Evolutionary conservation across 2,329 filamentous ascomycete species (phyloP), one percentile per base, ranked within the genome.

Genomic region (Talaromyces marneffei): DNA sequence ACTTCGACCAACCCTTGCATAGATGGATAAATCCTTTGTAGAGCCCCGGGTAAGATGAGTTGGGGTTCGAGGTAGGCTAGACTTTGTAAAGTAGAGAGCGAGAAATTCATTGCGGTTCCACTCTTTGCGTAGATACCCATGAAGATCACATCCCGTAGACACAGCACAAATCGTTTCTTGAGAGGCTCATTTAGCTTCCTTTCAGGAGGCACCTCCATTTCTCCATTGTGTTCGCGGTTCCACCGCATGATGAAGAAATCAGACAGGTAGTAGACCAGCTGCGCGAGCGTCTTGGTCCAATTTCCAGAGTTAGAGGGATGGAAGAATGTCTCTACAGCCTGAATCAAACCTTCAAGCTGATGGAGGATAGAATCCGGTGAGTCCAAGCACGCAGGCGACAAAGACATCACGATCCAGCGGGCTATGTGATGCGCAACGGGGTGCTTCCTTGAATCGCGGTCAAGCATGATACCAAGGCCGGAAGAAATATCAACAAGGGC

Each of bases 121-220:
- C 92, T 96, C 82, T 99, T 99, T 59, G 92, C 90, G 74, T 97
- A 99, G 55, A 99, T 88, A 29, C 94, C 94, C 92, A 99, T 97
- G 74, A 97, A 99, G 4, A 92, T 91, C 53, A 97, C 93, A 66
- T 99, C 94, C 66, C 88, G 88, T 65, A 99, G 79, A 64, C 91
- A 90, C 39, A 92, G 78, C 31, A 99, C 94, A 71, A 99, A 97
- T 50, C 94, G 88, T 70, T 83, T 86, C 79, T 92, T 96, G 66
- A 99, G 75, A n/a, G 85, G 86, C 33, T 86, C 84, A 64, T 87
- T 94, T 66, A 99, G 87, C 67, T 82, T 88, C 59, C 94, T 86
- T 56, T 92, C 91, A 40, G 83, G 77, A 0, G 93, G 92, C 1
- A 93, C 85, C 48, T 96, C 89, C 77, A 96, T 88, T 78, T 99